These are phyloP conservation scores for Neltuma alba DNA, from an alignment of 306 rosid species.

Conservation along the genomic window DNA sequence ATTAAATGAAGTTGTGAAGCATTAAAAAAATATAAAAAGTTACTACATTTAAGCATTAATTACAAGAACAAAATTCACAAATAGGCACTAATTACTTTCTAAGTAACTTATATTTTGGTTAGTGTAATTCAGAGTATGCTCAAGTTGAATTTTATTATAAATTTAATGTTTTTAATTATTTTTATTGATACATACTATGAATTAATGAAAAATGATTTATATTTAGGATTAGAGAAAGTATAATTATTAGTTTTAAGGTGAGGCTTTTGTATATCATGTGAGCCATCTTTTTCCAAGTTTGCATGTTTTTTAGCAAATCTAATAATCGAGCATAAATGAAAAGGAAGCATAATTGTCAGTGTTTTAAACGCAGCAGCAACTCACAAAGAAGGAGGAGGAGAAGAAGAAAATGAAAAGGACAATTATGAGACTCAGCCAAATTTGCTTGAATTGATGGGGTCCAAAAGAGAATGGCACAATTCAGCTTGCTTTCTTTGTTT, in stretches of 20 bases:
- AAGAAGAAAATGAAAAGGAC: constrained; percentile 28
- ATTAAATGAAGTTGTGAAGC: too few relatives aligned
- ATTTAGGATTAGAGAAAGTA: too few relatives aligned
- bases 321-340: constrained; percentile 37
- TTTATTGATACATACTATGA: too few relatives aligned
- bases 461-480: not conserved
- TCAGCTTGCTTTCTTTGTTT: not conserved
- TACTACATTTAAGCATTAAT: too few relatives aligned
- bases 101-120: too few relatives aligned
- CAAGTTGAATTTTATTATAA: too few relatives aligned
- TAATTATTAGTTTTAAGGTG: not conserved
- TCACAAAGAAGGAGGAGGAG: constrained; percentile 20
- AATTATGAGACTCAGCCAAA: not conserved
- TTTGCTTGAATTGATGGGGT: not conserved
- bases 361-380: constrained; percentile 17
- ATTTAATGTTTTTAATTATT: too few relatives aligned
- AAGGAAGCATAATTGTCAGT: not conserved
- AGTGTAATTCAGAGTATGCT: too few relatives aligned
- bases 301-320: constrained; percentile 23
- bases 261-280: not conserved
- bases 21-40: too few relatives aligned
- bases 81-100: too few relatives aligned
- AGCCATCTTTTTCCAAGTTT: constrained; percentile 16
- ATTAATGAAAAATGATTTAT: too few relatives aligned
- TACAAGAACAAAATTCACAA: too few relatives aligned